Percentiles rank a stretch among this genome's conserved stretches.
Conservation (phyloP, 2,329 filamentous ascomycete species). For the Apiospora saccharicola region DNA sequence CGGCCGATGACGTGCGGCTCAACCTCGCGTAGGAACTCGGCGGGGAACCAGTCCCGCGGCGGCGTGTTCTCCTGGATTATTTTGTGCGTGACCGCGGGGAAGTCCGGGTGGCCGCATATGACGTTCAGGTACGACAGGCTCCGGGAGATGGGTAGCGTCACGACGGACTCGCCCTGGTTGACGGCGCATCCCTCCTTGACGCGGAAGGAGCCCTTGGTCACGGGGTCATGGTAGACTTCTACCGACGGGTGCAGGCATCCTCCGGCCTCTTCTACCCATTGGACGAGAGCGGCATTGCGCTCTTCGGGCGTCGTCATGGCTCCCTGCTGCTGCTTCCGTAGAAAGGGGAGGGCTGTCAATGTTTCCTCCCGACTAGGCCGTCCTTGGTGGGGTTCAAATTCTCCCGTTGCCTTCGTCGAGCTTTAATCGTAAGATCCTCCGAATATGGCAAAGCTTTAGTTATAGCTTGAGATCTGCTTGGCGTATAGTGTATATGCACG, state of each 20-base stretch:
- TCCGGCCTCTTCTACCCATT: slow-evolving; percentile 57
- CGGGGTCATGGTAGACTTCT: slow-evolving; percentile 58
- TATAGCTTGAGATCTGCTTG: not conserved
- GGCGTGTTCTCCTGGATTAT: slow-evolving; percentile 27
- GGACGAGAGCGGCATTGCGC: slow-evolving; percentile 48
- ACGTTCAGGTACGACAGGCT: slow-evolving; percentile 68
- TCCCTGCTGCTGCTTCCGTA: not conserved
- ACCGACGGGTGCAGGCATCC: slow-evolving; percentile 58
- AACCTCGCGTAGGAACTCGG: slow-evolving; percentile 55
- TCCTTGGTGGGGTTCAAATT: not conserved
- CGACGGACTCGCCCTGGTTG: slow-evolving; percentile 51
- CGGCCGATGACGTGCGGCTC: slow-evolving; percentile 68
- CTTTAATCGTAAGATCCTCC: not conserved
- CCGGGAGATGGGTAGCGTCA: slow-evolving; percentile 59
- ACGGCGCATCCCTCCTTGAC: slow-evolving; percentile 47
- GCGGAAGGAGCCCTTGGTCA: slow-evolving; percentile 63
- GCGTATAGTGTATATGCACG: not conserved
- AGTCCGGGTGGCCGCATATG: slow-evolving; percentile 44
- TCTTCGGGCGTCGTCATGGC: slow-evolving; percentile 34
- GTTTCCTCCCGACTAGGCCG: not conserved
- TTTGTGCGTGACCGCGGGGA: slow-evolving; percentile 27
- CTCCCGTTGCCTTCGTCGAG: too few species aligned
- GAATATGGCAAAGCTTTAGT: not conserved
- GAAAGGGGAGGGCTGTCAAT: not conserved
- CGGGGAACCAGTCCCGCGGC: slow-evolving; percentile 50